phyloP scores from a whole-genome alignment of 805 yeast genomes.

The Wickerhamiella sorbophila region DNA sequence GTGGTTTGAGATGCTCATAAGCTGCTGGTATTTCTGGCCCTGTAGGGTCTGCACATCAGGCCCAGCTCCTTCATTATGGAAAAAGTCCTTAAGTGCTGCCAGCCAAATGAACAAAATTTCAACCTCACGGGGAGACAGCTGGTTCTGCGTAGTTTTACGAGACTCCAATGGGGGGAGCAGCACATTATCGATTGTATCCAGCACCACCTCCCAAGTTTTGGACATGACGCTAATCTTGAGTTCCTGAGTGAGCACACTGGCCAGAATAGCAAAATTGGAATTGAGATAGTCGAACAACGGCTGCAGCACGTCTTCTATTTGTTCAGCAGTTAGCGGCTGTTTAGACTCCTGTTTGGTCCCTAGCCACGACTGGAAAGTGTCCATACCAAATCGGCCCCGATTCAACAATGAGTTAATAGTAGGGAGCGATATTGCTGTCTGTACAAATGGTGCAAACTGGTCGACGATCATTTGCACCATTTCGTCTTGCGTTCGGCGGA shows the following conservation, averaged over 20 bases:
- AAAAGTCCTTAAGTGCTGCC: constrained; percentile 52
- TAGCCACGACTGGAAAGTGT: constrained; percentile 21
- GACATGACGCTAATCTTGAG: constrained; percentile 51
- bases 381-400: constrained; percentile 4
- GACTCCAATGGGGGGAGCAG: constrained; percentile 53
- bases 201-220: constrained; percentile 66
- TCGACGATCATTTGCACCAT: constrained; percentile 57
- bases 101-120: constrained; percentile 64
- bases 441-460: constrained; percentile 53
- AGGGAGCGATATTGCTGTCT: constrained; percentile 39
- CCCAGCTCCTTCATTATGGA: constrained; percentile 70
- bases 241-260: constrained; percentile 40
- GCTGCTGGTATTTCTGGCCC: constrained; percentile 46
- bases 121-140: constrained; percentile 44
- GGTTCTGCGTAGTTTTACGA: constrained; percentile 26
- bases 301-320: constrained; percentile 47
- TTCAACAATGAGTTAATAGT: constrained; percentile 37
- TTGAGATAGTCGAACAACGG: constrained; percentile 67
- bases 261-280: constrained; percentile 49
- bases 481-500: constrained; percentile 50
- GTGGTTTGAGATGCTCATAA: constrained; percentile 48
- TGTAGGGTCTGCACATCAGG: constrained; percentile 54
- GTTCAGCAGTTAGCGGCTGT: constrained; percentile 17
- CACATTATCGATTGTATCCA: constrained; percentile 53
- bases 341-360: constrained; percentile 15